Conservation (phyloP, 108 stramenopile species). For the Cylindrotheca fusiformis region DNA sequence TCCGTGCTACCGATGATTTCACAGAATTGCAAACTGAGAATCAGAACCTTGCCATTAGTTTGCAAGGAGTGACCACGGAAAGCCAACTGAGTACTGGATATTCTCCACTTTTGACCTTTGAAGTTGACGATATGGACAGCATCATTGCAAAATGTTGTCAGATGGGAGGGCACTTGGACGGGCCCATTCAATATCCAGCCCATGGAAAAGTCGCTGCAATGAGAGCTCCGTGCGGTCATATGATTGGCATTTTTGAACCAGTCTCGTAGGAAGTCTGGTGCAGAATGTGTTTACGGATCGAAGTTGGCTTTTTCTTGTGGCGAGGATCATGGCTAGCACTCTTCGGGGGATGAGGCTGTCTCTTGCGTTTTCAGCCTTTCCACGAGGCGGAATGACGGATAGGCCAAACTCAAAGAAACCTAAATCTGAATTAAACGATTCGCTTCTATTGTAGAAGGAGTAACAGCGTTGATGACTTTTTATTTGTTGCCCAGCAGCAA, state of each 20-base stretch:
- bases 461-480: no score
- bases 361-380: no score
- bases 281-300: no score
- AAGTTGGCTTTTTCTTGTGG: no score
- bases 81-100: slow-evolving; percentile 74
- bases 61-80: slow-evolving; percentile 64
- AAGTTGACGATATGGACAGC: slow-evolving; percentile 74
- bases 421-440: no score
- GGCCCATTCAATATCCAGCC: slow-evolving; percentile 88
- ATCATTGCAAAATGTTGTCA: slow-evolving; percentile 71
- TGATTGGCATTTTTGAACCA: slow-evolving; percentile 86
- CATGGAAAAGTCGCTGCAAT: slow-evolving; percentile 86
- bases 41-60: slow-evolving; percentile 29
- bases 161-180: slow-evolving; percentile 79
- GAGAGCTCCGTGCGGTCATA: slow-evolving; percentile 77
- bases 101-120: slow-evolving; percentile 72
- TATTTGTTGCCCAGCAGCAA: no score
- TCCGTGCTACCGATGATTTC: slow-evolving; percentile 83
- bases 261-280: slow-evolving; percentile 3
- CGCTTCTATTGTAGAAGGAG: no score
- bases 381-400: no score
- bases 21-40: slow-evolving; percentile 57
- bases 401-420: no score
- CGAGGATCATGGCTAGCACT: no score
- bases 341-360: no score